These are phyloP conservation scores for Aureobasidium sp. DNA, from an alignment of 2,329 filamentous ascomycete species.

Conservation along the genomic window DNA sequence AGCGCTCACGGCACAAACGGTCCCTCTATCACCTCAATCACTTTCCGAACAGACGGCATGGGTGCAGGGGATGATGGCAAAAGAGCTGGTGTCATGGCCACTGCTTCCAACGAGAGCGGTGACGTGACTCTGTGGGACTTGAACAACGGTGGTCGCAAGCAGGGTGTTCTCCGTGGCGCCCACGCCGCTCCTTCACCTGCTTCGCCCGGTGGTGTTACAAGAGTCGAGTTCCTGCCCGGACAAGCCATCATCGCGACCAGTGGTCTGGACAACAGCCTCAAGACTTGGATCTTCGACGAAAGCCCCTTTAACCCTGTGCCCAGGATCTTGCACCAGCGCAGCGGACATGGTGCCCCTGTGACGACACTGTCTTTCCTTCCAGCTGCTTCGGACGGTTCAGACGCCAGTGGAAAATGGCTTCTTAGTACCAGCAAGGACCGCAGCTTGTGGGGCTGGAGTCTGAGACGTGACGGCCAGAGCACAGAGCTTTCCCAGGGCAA, in stretches of 20 bases:
- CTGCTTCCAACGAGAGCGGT: constrained; percentile 67
- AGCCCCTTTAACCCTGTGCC: constrained; percentile 82
- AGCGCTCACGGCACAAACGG: constrained; percentile 38
- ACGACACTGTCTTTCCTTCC: constrained; percentile 79
- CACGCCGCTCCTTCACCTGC: constrained; percentile 72
- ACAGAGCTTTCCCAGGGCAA: constrained; percentile 88
- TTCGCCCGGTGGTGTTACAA: constrained; percentile 72
- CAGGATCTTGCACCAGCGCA: constrained; percentile 74
- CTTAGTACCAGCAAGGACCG: constrained; percentile 83
- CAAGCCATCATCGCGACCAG: constrained; percentile 88
- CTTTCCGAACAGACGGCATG: constrained; percentile 81
- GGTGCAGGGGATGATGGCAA: constrained; percentile 84
- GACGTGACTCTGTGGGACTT: constrained; percentile 96
- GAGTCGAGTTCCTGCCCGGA: constrained; percentile 79
- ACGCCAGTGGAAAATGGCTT: constrained; percentile 87
- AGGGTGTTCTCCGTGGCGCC: constrained; percentile 78
- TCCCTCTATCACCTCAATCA: constrained; percentile 68
- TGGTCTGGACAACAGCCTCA: constrained; percentile 86
- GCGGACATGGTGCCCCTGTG: constrained; percentile 82
- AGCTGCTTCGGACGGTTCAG: constrained; percentile 79
- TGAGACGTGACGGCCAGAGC: constrained; percentile 89
- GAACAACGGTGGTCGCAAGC: constrained; percentile 78
- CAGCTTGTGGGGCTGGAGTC: constrained; percentile 93
- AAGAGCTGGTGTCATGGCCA: constrained; percentile 88
- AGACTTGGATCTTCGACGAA: constrained; percentile 95